Evolutionary conservation across 1,139 yeast genomes (phyloP).

Genomic region (Scheffersomyces segobiensis): DNA sequence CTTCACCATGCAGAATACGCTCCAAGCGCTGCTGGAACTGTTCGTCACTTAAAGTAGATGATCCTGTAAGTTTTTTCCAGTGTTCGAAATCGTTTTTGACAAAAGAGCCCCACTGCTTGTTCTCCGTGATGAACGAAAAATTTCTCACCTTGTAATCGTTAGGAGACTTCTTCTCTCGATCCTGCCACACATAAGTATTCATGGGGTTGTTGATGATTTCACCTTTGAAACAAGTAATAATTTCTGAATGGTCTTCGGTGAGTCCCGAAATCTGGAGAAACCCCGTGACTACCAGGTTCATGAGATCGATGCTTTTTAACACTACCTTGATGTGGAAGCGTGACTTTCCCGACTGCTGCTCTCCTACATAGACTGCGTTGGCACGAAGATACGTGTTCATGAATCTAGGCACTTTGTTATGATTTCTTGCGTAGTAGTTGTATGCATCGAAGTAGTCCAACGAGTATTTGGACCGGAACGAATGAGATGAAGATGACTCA

Average conservation of each 20-base stretch:
- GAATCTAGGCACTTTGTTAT: slow-evolving; percentile 16
- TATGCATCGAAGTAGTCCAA: not conserved
- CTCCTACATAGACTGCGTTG: slow-evolving; percentile 64
- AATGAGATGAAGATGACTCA: not conserved
- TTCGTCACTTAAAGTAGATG: slow-evolving; percentile 22
- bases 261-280: slow-evolving; percentile 78
- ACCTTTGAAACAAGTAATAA: slow-evolving; percentile 84
- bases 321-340: slow-evolving; percentile 73
- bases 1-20: slow-evolving; percentile 31
- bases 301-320: slow-evolving; percentile 66
- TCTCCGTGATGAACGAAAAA: slow-evolving; percentile 44
- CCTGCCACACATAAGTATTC: slow-evolving; percentile 21
- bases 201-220: slow-evolving; percentile 71
- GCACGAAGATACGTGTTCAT: slow-evolving; percentile 53
- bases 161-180: slow-evolving; percentile 11
- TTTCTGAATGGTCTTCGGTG: slow-evolving; percentile 73
- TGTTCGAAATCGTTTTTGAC: slow-evolving; percentile 76
- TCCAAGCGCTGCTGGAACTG: slow-evolving; percentile 26
- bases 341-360: slow-evolving; percentile 71
- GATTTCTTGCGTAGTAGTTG: not conserved
- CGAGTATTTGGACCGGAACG: not conserved
- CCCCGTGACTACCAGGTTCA: slow-evolving; percentile 66
- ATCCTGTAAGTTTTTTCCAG: slow-evolving; percentile 75
- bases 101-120: slow-evolving; percentile 58
- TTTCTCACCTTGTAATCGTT: slow-evolving; percentile 33